Evolutionary conservation across 177 flowering plant species (phyloP).

Genomic region (Vitis hybrid): DNA sequence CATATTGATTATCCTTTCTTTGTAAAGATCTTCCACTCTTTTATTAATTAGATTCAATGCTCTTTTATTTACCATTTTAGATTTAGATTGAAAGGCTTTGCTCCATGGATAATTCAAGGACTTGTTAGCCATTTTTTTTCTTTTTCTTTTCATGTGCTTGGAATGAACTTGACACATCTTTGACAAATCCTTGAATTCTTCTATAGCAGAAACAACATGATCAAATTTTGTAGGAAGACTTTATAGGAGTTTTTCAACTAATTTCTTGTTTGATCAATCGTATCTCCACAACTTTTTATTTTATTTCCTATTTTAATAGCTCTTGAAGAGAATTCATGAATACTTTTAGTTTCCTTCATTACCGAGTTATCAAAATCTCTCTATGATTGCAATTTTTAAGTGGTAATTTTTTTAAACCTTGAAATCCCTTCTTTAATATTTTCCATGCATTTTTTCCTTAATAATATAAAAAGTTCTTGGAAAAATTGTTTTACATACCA

Average conservation of each 20-base stretch:
- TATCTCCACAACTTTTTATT: slow-evolving; percentile 6
- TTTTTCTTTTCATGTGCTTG: slow-evolving; percentile 7
- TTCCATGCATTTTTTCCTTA: slow-evolving; percentile 6
- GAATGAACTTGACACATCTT: slow-evolving; percentile 1
- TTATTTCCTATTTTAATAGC: slow-evolving; percentile 2
- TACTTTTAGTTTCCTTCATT: not conserved
- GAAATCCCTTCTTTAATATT: not conserved
- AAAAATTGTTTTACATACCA: slow-evolving; percentile 1
- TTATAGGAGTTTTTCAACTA: not conserved
- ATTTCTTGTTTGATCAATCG: not conserved
- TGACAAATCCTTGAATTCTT: slow-evolving; percentile 10
- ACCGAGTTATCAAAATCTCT: slow-evolving; percentile 3
- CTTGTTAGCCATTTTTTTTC: not conserved
- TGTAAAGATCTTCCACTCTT: not conserved
- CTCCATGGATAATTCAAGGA: not conserved
- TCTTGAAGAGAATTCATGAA: not conserved
- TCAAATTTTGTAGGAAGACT: slow-evolving; percentile 7
- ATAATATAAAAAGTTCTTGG: not conserved
- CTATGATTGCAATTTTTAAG: slow-evolving; percentile 4
- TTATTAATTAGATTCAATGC: not conserved
- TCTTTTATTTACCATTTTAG: not conserved
- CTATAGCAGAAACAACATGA: slow-evolving; percentile 7
- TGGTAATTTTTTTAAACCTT: slow-evolving; percentile 1
- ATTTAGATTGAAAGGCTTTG: not conserved
- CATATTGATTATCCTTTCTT: not conserved